Percentiles rank a stretch among this genome's conserved stretches.
Conservation (phyloP, 1,284 basidiomycete genomes). For the Phellinidium pouzarii region DNA sequence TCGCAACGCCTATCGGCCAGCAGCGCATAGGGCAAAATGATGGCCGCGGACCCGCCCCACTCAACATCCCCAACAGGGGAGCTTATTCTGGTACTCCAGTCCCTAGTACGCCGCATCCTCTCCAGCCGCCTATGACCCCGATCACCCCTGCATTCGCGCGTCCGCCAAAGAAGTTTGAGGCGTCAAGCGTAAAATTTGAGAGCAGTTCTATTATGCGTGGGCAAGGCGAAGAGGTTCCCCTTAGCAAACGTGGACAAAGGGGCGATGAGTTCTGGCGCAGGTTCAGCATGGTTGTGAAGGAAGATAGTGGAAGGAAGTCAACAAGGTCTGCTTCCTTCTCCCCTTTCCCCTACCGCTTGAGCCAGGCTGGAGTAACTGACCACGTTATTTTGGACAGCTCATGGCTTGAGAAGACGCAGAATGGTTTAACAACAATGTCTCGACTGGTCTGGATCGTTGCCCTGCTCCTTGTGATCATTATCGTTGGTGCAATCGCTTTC, state of each 20-base stretch:
- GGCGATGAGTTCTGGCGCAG: slow-evolving; percentile 81
- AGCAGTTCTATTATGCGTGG: slow-evolving; percentile 57
- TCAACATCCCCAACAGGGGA: slow-evolving; percentile 27
- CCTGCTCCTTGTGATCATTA: slow-evolving; percentile 48
- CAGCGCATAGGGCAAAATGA: slow-evolving; percentile 20
- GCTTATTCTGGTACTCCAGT: slow-evolving; percentile 28
- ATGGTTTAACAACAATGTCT: slow-evolving; percentile 42
- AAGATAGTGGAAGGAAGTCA: slow-evolving; percentile 47
- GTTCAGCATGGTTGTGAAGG: slow-evolving; percentile 75
- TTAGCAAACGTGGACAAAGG: slow-evolving; percentile 57
- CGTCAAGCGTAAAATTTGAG: slow-evolving; percentile 42
- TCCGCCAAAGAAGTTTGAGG: slow-evolving; percentile 40
- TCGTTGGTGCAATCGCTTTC: slow-evolving; percentile 47
- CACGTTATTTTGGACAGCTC: slow-evolving; percentile 33
- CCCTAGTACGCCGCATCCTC: slow-evolving; percentile 55
- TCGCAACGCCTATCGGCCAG: slow-evolving; percentile 33
- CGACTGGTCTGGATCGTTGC: slow-evolving; percentile 67
- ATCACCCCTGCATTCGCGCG: slow-evolving; percentile 72
- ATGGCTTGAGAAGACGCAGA: slow-evolving; percentile 62
- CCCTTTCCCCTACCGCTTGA: not conserved
- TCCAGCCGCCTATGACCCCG: slow-evolving; percentile 68
- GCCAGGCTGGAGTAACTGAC: not conserved
- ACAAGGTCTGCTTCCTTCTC: slow-evolving; percentile 37
- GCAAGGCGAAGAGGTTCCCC: slow-evolving; percentile 56
- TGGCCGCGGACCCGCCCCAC: slow-evolving; percentile 23